Conservation (phyloP, 1,284 basidiomycete species). For the Cutaneotrichosporon sp. region DNA sequence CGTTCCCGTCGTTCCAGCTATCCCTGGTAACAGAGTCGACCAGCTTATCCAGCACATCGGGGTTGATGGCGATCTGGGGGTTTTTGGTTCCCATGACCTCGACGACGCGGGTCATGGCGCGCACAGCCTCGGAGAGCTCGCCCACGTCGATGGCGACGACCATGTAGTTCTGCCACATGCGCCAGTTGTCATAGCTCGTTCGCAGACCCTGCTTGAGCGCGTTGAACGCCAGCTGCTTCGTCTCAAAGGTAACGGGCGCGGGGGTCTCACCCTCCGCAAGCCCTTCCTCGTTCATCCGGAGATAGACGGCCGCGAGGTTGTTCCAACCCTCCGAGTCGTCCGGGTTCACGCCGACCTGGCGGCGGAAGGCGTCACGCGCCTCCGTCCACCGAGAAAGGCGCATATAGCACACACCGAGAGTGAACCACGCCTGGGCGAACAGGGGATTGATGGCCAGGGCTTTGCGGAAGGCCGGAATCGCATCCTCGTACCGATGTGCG, state of each 20-base stretch:
- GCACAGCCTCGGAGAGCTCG: constrained; percentile 78
- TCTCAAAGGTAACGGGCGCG: constrained; percentile 46
- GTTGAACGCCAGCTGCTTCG: constrained; percentile 87
- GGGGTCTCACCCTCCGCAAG: constrained; percentile 28
- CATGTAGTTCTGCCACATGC: constrained; percentile 99
- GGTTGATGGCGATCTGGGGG: constrained; percentile 64
- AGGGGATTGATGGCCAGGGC: constrained; percentile 88
- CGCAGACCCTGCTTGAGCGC: constrained; percentile 86
- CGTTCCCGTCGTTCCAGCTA: constrained; percentile 41
- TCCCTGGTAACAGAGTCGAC: constrained; percentile 74
- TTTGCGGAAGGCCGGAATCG: constrained; percentile 63
- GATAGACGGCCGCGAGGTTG: constrained; percentile 91
- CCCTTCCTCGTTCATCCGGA: constrained; percentile 62
- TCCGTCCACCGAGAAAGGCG: constrained; percentile 75
- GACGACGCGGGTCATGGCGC: constrained; percentile 75
- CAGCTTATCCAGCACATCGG: constrained; percentile 80
- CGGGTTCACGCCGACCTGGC: constrained; percentile 85
- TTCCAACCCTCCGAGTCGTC: constrained; percentile 99
- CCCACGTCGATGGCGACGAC: constrained; percentile 89
- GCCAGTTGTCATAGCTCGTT: constrained; percentile 84
- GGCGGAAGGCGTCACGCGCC: constrained; percentile 74
- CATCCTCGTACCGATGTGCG: constrained; percentile 58
- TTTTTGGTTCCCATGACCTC: constrained; percentile 64
- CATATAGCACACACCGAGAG: constrained; percentile 85
- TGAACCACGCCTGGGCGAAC: constrained; percentile 84